phyloP scores from a whole-genome alignment of 2,329 filamentous ascomycete genomes.

The Aspergillus sp. region DNA sequence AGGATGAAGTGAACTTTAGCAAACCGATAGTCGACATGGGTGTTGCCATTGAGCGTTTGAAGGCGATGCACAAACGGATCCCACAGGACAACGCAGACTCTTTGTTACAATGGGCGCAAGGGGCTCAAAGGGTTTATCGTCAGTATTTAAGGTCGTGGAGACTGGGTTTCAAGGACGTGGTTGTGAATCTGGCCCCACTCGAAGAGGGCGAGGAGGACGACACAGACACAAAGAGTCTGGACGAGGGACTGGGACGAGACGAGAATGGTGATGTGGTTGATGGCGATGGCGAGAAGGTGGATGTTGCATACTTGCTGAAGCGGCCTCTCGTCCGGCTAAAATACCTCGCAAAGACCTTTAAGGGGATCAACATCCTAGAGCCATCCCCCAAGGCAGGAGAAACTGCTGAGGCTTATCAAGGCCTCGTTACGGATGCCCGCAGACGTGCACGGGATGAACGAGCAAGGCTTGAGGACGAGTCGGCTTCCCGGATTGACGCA shows the following conservation, averaged over 20 bases:
- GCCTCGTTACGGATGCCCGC: slow-evolving; percentile 66
- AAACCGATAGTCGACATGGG: slow-evolving; percentile 94
- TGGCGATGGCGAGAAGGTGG: slow-evolving; percentile 75
- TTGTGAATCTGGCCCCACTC: slow-evolving; percentile 80
- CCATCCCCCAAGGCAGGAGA: slow-evolving; percentile 47
- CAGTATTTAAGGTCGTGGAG: slow-evolving; percentile 85
- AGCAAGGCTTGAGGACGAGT: slow-evolving; percentile 71
- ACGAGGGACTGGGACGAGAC: slow-evolving; percentile 49
- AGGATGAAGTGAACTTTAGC: slow-evolving; percentile 56
- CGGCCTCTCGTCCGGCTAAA: slow-evolving; percentile 80
- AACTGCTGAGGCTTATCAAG: slow-evolving; percentile 56
- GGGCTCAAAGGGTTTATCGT: slow-evolving; percentile 66
- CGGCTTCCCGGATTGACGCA: slow-evolving; percentile 73
- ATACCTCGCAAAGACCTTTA: slow-evolving; percentile 74
- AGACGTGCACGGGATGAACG: slow-evolving; percentile 64
- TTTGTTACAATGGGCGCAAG: slow-evolving; percentile 72
- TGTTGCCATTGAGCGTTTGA: slow-evolving; percentile 74
- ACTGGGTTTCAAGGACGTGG: slow-evolving; percentile 85
- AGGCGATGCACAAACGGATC: slow-evolving; percentile 68
- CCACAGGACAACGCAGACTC: slow-evolving; percentile 62
- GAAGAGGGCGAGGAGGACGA: slow-evolving; percentile 50
- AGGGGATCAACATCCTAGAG: slow-evolving; percentile 42
- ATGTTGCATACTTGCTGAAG: slow-evolving; percentile 88
- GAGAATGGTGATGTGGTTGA: slow-evolving; percentile 55
- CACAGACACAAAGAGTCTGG: slow-evolving; percentile 40